These are phyloP conservation scores for Hirsutella minnesotensis DNA, from an alignment of 2,329 filamentous ascomycete species.

Conservation along the genomic window DNA sequence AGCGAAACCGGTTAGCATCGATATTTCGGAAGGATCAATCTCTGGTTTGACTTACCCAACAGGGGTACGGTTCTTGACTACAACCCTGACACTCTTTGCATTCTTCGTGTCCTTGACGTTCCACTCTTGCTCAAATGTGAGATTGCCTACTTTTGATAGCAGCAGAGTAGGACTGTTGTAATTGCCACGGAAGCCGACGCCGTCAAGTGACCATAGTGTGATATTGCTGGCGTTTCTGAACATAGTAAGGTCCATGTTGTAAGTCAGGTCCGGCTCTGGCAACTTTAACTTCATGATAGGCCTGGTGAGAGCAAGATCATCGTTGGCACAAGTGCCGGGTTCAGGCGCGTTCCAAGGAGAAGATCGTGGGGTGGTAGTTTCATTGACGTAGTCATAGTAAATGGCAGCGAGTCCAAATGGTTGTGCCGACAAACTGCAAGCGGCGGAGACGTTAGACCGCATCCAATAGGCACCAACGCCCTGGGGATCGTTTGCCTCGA, in stretches of 20 bases:
- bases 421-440: conserved; percentile 35
- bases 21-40: too few species aligned
- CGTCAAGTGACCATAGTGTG: conserved; percentile 41
- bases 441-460: conserved; percentile 36
- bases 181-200: conserved; percentile 37
- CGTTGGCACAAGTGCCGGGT: conserved; percentile 43
- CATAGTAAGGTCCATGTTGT: conserved; percentile 33
- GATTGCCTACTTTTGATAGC: conserved; percentile 36
- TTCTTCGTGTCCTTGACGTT: conserved; percentile 42
- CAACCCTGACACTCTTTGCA: conserved; percentile 44
- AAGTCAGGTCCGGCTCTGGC: conserved; percentile 26
- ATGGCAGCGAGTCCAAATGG: conserved; percentile 47
- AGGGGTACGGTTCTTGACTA: conserved; percentile 41
- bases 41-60: conserved; percentile 34
- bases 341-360: conserved; percentile 36
- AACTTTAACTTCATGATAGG: conserved; percentile 38
- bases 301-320: conserved; percentile 37
- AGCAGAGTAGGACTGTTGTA: conserved; percentile 49
- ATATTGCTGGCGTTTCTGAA: conserved; percentile 37
- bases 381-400: conserved; percentile 50
- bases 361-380: conserved; percentile 30
- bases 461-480: conserved; percentile 41
- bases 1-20: neutral
- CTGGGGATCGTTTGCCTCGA: conserved; percentile 32
- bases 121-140: conserved; percentile 39